Evolutionary conservation across 345 rosid species (phyloP).

Genomic region (Psidium friedrichsthalianum): DNA sequence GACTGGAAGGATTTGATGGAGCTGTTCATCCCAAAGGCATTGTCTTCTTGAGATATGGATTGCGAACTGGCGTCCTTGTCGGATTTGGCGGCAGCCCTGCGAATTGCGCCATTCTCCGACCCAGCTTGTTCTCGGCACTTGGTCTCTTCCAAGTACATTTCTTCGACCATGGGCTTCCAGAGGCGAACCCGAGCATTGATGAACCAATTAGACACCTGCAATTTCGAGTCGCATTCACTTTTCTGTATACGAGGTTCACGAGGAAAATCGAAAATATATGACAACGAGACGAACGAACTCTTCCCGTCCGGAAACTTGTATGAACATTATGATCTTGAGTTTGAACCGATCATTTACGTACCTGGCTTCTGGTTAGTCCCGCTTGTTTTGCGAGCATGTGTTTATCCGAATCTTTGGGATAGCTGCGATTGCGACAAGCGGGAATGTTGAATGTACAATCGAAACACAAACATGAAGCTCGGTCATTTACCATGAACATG

Average conservation of each 20-base stretch:
- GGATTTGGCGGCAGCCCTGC: constrained; percentile 1
- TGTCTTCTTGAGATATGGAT: not conserved
- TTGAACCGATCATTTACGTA: not conserved
- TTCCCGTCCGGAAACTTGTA: not conserved
- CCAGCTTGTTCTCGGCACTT: constrained; percentile 24
- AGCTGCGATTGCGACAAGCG: constrained; percentile 17
- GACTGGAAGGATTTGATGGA: constrained; percentile 5
- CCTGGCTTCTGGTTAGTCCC: constrained; percentile 79
- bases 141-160: constrained; percentile 60
- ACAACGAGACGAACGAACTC: not conserved
- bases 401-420: constrained; percentile 80
- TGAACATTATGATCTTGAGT: not conserved
- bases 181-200: constrained; percentile 78
- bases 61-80: constrained; percentile 2
- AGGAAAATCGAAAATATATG: not conserved
- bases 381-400: constrained; percentile 74
- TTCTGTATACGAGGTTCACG: not conserved
- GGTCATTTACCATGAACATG: not conserved
- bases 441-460: not conserved
- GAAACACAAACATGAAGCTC: not conserved
- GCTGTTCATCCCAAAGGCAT: not conserved
- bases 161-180: constrained; percentile 92
- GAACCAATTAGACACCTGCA: constrained; percentile 67
- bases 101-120: not conserved
- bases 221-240: not conserved